phyloP scores from a whole-genome alignment of 2,329 filamentous ascomycete genomes.

The Gnomoniopsis smithogilvyi region DNA sequence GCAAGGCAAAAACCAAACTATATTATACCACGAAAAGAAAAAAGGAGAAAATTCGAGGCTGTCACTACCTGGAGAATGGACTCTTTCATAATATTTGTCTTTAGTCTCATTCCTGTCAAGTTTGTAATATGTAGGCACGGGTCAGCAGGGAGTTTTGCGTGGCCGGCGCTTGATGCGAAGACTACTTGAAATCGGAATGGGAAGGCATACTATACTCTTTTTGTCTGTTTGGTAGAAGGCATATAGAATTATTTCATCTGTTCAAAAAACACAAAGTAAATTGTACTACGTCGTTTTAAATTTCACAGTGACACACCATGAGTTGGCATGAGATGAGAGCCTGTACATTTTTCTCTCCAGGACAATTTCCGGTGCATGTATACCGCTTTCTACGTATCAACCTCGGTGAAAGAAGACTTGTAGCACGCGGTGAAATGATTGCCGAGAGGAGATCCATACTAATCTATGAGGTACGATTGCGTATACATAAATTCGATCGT shows the following conservation, averaged over 20 bases:
- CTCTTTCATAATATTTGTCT: neutral
- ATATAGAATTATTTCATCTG: neutral
- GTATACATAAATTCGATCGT: no score
- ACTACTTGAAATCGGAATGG: neutral
- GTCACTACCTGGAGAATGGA: neutral
- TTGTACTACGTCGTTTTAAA: neutral
- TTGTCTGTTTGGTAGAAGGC: neutral
- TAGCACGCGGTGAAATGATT: no score
- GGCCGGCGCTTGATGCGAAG: conserved; percentile 6
- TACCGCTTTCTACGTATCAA: no score
- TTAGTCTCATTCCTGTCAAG: neutral
- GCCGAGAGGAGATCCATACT: no score
- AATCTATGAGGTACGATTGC: no score
- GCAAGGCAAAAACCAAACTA: neutral
- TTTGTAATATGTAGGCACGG: neutral
- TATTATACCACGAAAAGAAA: neutral
- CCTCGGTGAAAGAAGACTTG: no score
- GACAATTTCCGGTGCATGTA: no score
- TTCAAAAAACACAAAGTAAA: no score
- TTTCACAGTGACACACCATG: neutral
- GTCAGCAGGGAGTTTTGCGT: neutral
- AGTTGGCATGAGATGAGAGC: neutral
- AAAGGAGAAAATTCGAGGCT: neutral
- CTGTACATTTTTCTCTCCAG: no score
- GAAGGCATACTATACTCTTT: neutral